A percentile compares a stretch with the other conserved stretches of the same genome.
Conservation (phyloP, 1,284 basidiomycete genomes). For the Kwoniella shivajii region DNA sequence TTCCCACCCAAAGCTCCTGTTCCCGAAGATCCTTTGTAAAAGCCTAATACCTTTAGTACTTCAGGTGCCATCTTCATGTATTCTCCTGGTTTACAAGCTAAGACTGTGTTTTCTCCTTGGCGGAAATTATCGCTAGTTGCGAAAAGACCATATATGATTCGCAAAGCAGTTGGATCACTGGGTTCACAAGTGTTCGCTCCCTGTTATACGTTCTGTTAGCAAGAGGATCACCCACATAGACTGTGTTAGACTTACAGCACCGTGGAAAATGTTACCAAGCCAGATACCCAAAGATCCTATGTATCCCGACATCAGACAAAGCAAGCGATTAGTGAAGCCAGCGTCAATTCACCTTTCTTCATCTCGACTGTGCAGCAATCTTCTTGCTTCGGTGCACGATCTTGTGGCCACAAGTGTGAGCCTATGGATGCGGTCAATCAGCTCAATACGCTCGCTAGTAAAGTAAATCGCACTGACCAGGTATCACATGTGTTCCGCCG, state of each 20-base stretch:
- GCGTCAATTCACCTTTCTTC: conserved; percentile 22
- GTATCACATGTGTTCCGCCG: conserved; percentile 22
- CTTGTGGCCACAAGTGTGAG: conserved; percentile 27
- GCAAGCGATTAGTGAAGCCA: background rate
- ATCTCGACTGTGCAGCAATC: conserved; percentile 23
- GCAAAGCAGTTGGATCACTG: conserved; percentile 17
- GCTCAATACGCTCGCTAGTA: background rate
- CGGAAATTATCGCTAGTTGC: conserved; percentile 30
- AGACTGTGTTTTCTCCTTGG: conserved; percentile 24
- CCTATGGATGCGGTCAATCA: background rate
- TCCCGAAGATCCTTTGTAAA: conserved; percentile 22
- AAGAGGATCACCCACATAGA: too few species aligned
- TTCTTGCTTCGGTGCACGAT: conserved; percentile 22
- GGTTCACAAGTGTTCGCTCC: conserved; percentile 20
- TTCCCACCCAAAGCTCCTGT: conserved; percentile 18
- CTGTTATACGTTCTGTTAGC: background rate
- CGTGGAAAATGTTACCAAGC: conserved; percentile 28
- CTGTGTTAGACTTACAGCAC: conserved; percentile 14
- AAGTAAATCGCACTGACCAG: conserved; percentile 9
- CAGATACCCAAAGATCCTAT: conserved; percentile 26
- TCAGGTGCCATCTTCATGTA: conserved; percentile 28
- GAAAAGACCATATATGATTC: conserved; percentile 28
- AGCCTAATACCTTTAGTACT: conserved; percentile 19
- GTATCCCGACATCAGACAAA: background rate
- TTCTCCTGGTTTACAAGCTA: conserved; percentile 22